phyloP scores from a whole-genome alignment of 106 monocot species.

The Dendrobium nobile region DNA sequence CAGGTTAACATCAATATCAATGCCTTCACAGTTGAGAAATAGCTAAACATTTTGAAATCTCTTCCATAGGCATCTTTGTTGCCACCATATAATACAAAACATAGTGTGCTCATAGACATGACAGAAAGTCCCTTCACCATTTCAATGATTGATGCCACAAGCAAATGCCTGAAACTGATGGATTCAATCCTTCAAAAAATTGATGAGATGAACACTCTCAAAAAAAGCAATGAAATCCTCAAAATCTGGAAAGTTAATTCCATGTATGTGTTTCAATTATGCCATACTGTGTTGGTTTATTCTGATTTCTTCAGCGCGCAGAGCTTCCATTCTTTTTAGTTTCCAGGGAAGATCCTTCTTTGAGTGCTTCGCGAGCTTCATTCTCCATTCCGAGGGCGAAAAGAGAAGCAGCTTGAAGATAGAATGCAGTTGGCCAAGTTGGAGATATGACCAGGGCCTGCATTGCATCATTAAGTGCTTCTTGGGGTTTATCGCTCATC shows the following conservation, averaged over 20 bases:
- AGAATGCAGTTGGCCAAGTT: conserved; percentile 81
- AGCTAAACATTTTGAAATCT: not conserved
- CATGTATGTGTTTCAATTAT: not conserved
- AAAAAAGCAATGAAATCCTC: not conserved
- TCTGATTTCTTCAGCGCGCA: not conserved
- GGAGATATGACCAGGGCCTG: conserved; percentile 88
- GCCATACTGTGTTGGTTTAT: not conserved
- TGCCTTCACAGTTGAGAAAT: not conserved
- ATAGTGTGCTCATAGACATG: not conserved
- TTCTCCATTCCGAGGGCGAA: conserved; percentile 64
- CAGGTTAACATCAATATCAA: not conserved
- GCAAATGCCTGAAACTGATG: not conserved
- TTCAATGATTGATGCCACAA: no score
- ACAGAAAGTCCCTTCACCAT: no score
- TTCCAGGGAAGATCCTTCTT: conserved; percentile 72
- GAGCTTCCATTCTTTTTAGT: conserved; percentile 25
- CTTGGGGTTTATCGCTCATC: conserved; percentile 76
- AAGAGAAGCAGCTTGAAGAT: conserved; percentile 86
- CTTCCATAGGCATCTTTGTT: not conserved
- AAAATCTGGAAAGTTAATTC: not conserved
- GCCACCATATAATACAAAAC: conserved; percentile 4
- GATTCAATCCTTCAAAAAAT: not conserved
- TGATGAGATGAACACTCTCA: not conserved
- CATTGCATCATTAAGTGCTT: conserved; percentile 88
- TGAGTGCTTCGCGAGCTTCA: conserved; percentile 78